Percentiles rank a stretch among this genome's conserved stretches.
These are phyloP conservation scores for Cylindrotheca fusiformis DNA, from an alignment of 108 stramenopile species.

Conservation along the genomic window DNA sequence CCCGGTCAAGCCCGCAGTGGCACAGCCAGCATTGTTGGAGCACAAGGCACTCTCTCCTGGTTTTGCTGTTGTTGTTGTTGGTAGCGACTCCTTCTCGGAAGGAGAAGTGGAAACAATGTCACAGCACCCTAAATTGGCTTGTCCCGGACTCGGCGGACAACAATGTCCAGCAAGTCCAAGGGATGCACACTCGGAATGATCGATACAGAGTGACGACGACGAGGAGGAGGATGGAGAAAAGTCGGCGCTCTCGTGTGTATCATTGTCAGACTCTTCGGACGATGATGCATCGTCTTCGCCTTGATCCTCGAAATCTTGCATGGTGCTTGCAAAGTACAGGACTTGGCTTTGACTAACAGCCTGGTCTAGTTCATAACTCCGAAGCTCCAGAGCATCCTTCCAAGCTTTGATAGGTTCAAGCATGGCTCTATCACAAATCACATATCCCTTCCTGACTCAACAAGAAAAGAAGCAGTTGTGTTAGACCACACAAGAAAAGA, in stretches of 20 bases:
- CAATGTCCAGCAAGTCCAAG: conserved; percentile 37
- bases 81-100: background rate
- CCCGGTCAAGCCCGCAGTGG: background rate
- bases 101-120: background rate
- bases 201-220: conserved; percentile 30
- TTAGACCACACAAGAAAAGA: too few relatives aligned
- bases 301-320: conserved; percentile 38
- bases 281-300: background rate
- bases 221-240: background rate
- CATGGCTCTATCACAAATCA: conserved; percentile 58
- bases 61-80: background rate
- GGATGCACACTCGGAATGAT: conserved; percentile 28
- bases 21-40: background rate
- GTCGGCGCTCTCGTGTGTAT: background rate
- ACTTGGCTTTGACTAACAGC: conserved; percentile 78
- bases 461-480: background rate
- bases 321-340: conserved; percentile 61
- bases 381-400: conserved; percentile 50
- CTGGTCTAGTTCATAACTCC: conserved; percentile 60
- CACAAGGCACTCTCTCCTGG: background rate
- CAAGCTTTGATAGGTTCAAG: conserved; percentile 62
- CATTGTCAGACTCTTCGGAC: background rate
- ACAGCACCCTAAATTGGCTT: background rate
- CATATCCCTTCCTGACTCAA: conserved; percentile 39
- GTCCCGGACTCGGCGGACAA: conserved; percentile 45